Base-by-base conservation (phyloP, 148 eudicot genomes). In the Selenicereus undatus region DNA sequence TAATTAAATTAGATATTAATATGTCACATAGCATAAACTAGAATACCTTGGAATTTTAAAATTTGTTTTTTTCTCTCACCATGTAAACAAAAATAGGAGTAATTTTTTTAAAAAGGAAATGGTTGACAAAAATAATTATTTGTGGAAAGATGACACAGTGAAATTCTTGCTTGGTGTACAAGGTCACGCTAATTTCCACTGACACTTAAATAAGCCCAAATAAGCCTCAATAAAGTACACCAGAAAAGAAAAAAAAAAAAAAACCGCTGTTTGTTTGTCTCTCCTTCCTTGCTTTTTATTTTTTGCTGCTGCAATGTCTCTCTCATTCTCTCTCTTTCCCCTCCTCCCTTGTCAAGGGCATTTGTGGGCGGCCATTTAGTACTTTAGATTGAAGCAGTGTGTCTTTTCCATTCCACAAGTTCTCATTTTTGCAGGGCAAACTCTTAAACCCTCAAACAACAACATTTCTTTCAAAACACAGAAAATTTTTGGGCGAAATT, bases 361-460 rank as follows among this genome's bases (percentile, higher is more conserved):
- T 71, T 43, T 71, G 50, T 39, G 35, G 76, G 36, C 22, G 10
- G 64, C 65, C 77, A 73, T 54, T 54, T 75, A 50, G 11, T 29
- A 65, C 65, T 52, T 21, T 43, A 27, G 27, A 72, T 42, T 42
- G 26, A 72, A 72, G 50, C 52, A 39, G 26, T 3, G 2, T 72
- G 10, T 52, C 11, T 26, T 74, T 26, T 48, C 11, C 54, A 27
- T 27, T 75, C 43, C 3, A 2, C 20, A 45, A 26, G 32, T 29
- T 75, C 48, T 42, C 27, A 8, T 29, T 8, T 50, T 74, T 30
- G 64, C 77, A 2, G 60, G 32, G 52, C 3, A 29, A 54, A 29
- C 20, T 36, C n/a, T 39, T 5, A 48, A 74, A 45, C 78, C 75
- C 81, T 65, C 26, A 48, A 60, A 72, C 9, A 72, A 39, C 71